These are phyloP conservation scores for Populus hybrid DNA, from an alignment of 441 rosid genomes.

Conservation along the genomic window DNA sequence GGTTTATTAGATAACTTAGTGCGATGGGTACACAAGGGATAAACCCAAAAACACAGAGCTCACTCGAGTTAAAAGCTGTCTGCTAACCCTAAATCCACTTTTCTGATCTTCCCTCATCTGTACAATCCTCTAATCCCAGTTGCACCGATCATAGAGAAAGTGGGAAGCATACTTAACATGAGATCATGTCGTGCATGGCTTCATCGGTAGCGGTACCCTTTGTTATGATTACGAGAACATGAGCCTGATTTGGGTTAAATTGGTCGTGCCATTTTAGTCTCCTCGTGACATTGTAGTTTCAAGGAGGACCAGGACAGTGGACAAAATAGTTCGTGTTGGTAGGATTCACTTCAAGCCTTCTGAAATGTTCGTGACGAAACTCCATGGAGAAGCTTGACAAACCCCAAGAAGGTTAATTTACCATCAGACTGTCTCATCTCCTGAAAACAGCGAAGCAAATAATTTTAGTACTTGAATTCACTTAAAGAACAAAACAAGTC, in stretches of 20 bases:
- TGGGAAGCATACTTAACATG: slow-evolving; percentile 5
- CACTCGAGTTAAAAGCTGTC: slow-evolving; percentile 24
- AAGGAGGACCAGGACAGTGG: not conserved
- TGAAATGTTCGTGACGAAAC: slow-evolving; percentile 72
- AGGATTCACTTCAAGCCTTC: slow-evolving; percentile 41
- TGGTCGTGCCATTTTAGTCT: slow-evolving; percentile 4
- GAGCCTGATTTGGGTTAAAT: not conserved
- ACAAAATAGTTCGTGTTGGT: not conserved
- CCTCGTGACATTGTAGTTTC: slow-evolving; percentile 6
- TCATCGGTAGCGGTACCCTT: slow-evolving; percentile 5
- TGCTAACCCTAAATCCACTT: slow-evolving; percentile 32
- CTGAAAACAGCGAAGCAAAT: slow-evolving; percentile 30
- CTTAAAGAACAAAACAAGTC: not conserved
- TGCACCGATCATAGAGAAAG: slow-evolving; percentile 22
- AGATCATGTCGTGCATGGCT: slow-evolving; percentile 16
- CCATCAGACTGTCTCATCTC: slow-evolving; percentile 35
- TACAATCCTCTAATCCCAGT: slow-evolving; percentile 42
- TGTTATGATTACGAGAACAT: not conserved
- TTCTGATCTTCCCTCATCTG: slow-evolving; percentile 40
- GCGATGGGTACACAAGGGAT: slow-evolving; percentile 16
- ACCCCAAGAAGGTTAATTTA: slow-evolving; percentile 55
- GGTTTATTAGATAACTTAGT: slow-evolving; percentile 15
- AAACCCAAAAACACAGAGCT: slow-evolving; percentile 20
- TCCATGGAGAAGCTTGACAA: slow-evolving; percentile 79
- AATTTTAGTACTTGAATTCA: not conserved